Evolutionary conservation across 371 early-diverging fungal genomes (phyloP).

Genomic region (Smittium culicis): DNA sequence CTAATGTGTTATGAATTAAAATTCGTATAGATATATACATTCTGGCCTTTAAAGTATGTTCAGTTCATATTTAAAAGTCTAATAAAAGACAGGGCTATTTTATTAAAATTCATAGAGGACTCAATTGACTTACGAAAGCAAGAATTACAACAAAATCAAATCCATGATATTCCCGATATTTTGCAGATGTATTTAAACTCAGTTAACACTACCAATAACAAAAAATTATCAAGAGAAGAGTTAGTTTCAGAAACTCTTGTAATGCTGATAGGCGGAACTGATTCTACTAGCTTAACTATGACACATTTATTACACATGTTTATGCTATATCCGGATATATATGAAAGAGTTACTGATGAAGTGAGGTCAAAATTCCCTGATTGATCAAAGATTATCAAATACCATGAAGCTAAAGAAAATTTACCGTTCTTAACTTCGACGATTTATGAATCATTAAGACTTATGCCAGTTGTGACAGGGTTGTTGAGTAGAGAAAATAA

Average conservation of each 20-base stretch:
- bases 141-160: not conserved
- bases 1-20: not conserved
- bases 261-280: constrained; percentile 27
- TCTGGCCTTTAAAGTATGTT: not conserved
- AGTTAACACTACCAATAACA: constrained; percentile 14
- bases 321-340: constrained; percentile 16
- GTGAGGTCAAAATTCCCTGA: constrained; percentile 19
- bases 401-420: constrained; percentile 12
- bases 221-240: constrained; percentile 8
- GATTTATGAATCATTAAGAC: constrained; percentile 28
- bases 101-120: not conserved
- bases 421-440: constrained; percentile 31
- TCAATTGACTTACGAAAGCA: not conserved
- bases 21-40: not conserved
- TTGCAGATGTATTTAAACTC: constrained; percentile 22
- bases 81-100: not conserved
- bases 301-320: constrained; percentile 20
- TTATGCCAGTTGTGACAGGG: constrained; percentile 18
- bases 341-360: constrained; percentile 14
- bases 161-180: constrained; percentile 13
- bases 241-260: constrained; percentile 16
- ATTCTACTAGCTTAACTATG: constrained; percentile 28
- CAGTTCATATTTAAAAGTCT: not conserved
- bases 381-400: constrained; percentile 10
- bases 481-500: constrained; percentile 23